Evolutionary conservation across 345 rosid genomes (phyloP), one percentile per base, ranked within the genome.

Genomic region (Linum lewisii): DNA sequence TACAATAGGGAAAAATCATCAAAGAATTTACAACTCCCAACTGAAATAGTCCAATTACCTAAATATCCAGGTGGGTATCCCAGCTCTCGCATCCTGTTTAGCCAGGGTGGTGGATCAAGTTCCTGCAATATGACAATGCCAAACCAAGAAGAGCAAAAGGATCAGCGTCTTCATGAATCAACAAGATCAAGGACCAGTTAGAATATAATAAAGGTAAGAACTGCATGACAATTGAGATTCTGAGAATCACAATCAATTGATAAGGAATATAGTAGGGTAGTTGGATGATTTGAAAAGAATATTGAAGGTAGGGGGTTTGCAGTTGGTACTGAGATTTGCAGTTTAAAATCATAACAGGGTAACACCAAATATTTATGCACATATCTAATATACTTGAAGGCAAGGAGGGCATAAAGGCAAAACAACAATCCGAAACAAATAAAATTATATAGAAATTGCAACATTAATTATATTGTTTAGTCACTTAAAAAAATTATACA

Each of bases 71-170:
- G 96, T 13, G 99, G 96, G 62, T 94, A 94, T 7, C 99, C 99
- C 72, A 94, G 71, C 72, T 94, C 96, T 63, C 84, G 83, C 99
- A 94, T 94, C 73, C 96, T 85, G 75, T 80, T 59, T 59, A 90
- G 90, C 99, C 97, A 94, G 13, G 99, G 97, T 42, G 97, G 99
- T 62, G 99, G 97, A 74, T 94, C 99, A n/a, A 90, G 82, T 73
- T 87, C 97, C 99, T 94, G 69, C 45, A 61, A 57, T 51, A n/a
- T n/a, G 34, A 9, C 5, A 19, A 52, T 10, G 15, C 0, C 23
- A 24, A 52, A 15, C 7, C 20, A 11, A 1, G 25, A 52, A 11
- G 15, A 15, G 24, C 3, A 5, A 19, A 19, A 22, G 23, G 55
- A 20, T 5, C 23, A 52, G 25, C 22, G 0, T 21, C 15, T 20